phyloP scores from a whole-genome alignment of 1,284 basidiomycete species.

The Trichosporon faecale region DNA sequence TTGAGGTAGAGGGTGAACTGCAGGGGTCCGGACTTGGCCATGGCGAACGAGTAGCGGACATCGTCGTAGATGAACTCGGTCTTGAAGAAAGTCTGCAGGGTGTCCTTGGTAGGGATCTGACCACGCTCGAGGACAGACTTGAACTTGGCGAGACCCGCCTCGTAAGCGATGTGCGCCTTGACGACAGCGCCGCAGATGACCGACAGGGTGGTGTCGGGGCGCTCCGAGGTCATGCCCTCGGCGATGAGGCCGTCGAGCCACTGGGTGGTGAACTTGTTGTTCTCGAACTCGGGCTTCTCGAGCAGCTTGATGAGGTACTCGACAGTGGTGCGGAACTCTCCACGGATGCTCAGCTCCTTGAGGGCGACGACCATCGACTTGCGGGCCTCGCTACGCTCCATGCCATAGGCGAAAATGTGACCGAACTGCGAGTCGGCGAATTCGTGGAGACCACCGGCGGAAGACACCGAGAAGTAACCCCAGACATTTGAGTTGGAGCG shows the following conservation, averaged over 20 bases:
- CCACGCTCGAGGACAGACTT: constrained; percentile 96
- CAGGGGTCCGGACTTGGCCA: constrained; percentile 80
- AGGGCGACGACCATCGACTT: constrained; percentile 99
- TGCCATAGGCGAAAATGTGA: constrained; percentile 98
- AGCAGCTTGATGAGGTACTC: constrained; percentile 98
- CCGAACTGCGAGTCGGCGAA: constrained; percentile 99
- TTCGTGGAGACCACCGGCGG: constrained; percentile 94
- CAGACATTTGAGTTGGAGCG: constrained; percentile 98
- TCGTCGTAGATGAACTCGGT: constrained; percentile 99
- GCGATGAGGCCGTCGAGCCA: constrained; percentile 98
- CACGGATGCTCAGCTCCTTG: constrained; percentile 97
- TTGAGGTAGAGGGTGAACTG: constrained; percentile 95
- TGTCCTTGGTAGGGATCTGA: constrained; percentile 86
- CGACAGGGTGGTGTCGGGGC: constrained; percentile 85
- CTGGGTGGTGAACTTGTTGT: constrained; percentile 96
- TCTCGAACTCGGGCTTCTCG: constrained; percentile 92
- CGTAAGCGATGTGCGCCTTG: constrained; percentile 87
- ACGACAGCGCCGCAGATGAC: constrained; percentile 97
- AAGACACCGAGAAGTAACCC: constrained; percentile 98
- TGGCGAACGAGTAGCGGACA: constrained; percentile 92
- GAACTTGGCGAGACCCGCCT: constrained; percentile 89
- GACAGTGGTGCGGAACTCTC: constrained; percentile 97
- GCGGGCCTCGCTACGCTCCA: constrained; percentile 88
- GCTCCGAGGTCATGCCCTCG: constrained; percentile 88
- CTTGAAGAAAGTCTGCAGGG: constrained; percentile 93